Percentiles rank a stretch among this genome's conserved stretches.
Conservation (phyloP, 495 filamentous ascomycete genomes). For the Geopyxis carbonaria region DNA sequence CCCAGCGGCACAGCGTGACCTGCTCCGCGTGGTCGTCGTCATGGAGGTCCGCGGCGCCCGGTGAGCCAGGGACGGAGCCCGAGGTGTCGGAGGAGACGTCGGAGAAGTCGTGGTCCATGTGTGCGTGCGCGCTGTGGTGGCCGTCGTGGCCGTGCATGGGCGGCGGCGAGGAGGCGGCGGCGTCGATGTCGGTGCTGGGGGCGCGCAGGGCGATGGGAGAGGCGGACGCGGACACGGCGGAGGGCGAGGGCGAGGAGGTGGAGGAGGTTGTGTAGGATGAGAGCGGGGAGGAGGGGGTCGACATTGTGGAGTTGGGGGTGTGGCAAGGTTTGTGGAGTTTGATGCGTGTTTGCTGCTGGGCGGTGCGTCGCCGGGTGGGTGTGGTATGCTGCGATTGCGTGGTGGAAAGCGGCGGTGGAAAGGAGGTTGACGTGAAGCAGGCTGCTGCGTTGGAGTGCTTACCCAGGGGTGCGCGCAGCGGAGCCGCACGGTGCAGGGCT, state of each 20-base stretch:
- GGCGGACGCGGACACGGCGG: constrained; percentile 5
- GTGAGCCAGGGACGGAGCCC: constrained; percentile 61
- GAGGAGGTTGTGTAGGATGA: constrained; percentile 13
- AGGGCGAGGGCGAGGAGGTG: constrained; percentile 14
- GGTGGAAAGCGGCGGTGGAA: too few species aligned
- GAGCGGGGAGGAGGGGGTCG: constrained; percentile 16
- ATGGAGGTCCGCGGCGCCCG: constrained; percentile 50
- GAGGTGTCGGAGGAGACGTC: constrained; percentile 78
- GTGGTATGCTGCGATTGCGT: too few species aligned
- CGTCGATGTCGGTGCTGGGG: constrained; percentile 11
- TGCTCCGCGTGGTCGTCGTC: constrained; percentile 72
- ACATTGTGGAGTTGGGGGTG: too few species aligned
- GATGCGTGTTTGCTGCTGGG: too few species aligned
- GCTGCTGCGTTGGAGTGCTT: too few species aligned
- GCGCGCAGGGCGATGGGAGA: constrained; percentile 8
- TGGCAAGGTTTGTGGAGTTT: too few species aligned
- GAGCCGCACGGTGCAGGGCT: too few species aligned
- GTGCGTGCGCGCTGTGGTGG: constrained; percentile 15
- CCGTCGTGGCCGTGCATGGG: constrained; percentile 17
- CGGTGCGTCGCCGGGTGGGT: too few species aligned
- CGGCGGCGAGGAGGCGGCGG: constrained; percentile 16
- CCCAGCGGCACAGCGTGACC: constrained; percentile 77
- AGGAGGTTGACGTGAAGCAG: too few species aligned
- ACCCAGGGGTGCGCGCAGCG: too few species aligned
- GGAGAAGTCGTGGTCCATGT: constrained; percentile 28